These are phyloP conservation scores for Ophiostoma sp. DNA, from an alignment of 2,329 filamentous ascomycete species.

Conservation along the genomic window DNA sequence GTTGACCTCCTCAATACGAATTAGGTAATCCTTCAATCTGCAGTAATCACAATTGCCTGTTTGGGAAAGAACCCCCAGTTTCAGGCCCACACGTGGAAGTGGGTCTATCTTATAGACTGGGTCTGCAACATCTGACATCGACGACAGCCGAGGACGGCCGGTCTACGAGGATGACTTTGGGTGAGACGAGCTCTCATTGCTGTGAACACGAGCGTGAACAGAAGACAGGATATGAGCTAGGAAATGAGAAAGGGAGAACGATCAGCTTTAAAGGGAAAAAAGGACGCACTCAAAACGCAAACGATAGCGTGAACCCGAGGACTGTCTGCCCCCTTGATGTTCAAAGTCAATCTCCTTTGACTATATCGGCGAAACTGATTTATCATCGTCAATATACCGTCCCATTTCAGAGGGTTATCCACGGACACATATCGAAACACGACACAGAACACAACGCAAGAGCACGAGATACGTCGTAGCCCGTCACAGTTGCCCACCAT, in stretches of 20 bases:
- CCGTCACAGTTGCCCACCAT: conserved; percentile 11
- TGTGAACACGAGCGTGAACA: too few relatives aligned
- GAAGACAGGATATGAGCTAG: too few relatives aligned
- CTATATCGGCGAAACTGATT: background rate
- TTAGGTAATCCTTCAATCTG: background rate
- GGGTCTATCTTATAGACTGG: background rate
- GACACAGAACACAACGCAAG: too few relatives aligned
- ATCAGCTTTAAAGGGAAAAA: too few relatives aligned
- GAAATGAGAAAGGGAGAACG: background rate
- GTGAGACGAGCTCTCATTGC: background rate
- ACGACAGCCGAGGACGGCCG: background rate
- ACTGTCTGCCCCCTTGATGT: too few relatives aligned
- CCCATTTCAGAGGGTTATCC: background rate
- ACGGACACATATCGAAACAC: too few relatives aligned
- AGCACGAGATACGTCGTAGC: background rate
- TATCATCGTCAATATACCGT: background rate
- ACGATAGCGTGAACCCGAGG: too few relatives aligned
- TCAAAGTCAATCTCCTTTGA: background rate
- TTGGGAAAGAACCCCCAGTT: background rate
- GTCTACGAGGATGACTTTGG: background rate
- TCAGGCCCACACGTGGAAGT: background rate
- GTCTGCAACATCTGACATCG: background rate
- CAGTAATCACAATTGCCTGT: conserved; percentile 22
- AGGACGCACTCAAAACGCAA: too few relatives aligned
- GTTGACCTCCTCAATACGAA: background rate